Percentiles rank a stretch among this genome's conserved stretches.
Evolutionary conservation across 306 rosid genomes (phyloP).

Genomic region (Comarum palustre): DNA sequence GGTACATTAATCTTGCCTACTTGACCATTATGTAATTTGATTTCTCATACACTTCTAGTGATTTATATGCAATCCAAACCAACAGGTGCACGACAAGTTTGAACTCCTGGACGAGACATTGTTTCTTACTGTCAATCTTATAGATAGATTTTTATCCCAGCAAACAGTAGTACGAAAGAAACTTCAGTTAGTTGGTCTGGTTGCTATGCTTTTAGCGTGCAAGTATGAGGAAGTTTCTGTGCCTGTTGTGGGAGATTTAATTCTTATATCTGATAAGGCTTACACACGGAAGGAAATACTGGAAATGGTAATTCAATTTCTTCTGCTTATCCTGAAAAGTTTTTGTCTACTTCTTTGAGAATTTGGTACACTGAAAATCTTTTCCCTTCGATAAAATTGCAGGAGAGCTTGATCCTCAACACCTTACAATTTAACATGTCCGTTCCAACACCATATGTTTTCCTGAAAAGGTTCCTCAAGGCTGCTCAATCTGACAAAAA

Average conservation of each 20-base stretch:
- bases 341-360: background rate
- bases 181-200: conserved; percentile 94
- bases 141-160: conserved; percentile 74
- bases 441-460: conserved; percentile 80
- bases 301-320: conserved; percentile 63
- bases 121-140: conserved; percentile 74
- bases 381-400: conserved; percentile 8
- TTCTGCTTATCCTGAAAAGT: background rate
- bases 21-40: conserved; percentile 25
- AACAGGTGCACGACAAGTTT: conserved; percentile 94
- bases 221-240: conserved; percentile 95
- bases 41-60: conserved; percentile 10
- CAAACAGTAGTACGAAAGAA: conserved; percentile 71
- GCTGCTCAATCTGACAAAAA: conserved; percentile 86
- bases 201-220: conserved; percentile 97
- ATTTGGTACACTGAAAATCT: background rate
- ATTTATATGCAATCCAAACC: conserved; percentile 14
- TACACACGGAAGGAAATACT: conserved; percentile 74
- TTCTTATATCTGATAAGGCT: conserved; percentile 88
- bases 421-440: conserved; percentile 87
- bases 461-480: conserved; percentile 81
- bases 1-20: conserved; percentile 40
- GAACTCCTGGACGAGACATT: conserved; percentile 89
- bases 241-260: conserved; percentile 80
- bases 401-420: conserved; percentile 87